Percentiles rank a stretch among this genome's conserved stretches.
phyloP scores from a whole-genome alignment of 2,329 filamentous ascomycete species.

The Cucurbitaria berberidis region DNA sequence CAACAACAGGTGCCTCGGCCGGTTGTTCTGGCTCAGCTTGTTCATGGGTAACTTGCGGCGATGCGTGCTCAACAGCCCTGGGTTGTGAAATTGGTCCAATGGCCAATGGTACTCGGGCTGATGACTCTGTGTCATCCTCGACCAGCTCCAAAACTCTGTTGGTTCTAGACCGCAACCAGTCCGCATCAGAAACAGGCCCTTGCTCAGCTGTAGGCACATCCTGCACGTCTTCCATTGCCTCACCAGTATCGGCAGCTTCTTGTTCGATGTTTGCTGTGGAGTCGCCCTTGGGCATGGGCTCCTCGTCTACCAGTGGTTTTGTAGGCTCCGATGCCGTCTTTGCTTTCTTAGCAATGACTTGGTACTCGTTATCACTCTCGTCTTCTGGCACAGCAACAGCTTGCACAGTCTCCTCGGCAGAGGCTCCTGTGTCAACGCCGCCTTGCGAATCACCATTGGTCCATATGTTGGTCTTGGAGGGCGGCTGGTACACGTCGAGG shows the following conservation, averaged over 20 bases:
- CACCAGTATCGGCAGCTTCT: slow-evolving; percentile 17
- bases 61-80: slow-evolving; percentile 17
- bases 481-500: slow-evolving; percentile 77
- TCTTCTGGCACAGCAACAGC: slow-evolving; percentile 42
- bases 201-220: slow-evolving; percentile 32
- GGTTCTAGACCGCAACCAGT: slow-evolving; percentile 91
- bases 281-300: slow-evolving; percentile 1
- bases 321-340: slow-evolving; percentile 35
- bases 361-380: slow-evolving; percentile 80
- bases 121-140: slow-evolving; percentile 68
- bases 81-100: not conserved
- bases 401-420: slow-evolving; percentile 23
- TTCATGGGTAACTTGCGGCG: slow-evolving; percentile 13
- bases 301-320: slow-evolving; percentile 7
- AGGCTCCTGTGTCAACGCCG: slow-evolving; percentile 16
- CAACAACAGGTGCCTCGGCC: slow-evolving; percentile 45
- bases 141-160: slow-evolving; percentile 84
- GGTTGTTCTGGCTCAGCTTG: slow-evolving; percentile 9
- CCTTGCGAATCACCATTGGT: slow-evolving; percentile 58
- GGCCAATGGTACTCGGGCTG: slow-evolving; percentile 1
- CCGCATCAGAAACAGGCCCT: slow-evolving; percentile 71
- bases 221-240: slow-evolving; percentile 22
- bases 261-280: not conserved
- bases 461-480: slow-evolving; percentile 69
- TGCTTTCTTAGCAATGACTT: slow-evolving; percentile 61